phyloP scores from a whole-genome alignment of 2,329 filamentous ascomycete species.

The Aspergillus fructus region DNA sequence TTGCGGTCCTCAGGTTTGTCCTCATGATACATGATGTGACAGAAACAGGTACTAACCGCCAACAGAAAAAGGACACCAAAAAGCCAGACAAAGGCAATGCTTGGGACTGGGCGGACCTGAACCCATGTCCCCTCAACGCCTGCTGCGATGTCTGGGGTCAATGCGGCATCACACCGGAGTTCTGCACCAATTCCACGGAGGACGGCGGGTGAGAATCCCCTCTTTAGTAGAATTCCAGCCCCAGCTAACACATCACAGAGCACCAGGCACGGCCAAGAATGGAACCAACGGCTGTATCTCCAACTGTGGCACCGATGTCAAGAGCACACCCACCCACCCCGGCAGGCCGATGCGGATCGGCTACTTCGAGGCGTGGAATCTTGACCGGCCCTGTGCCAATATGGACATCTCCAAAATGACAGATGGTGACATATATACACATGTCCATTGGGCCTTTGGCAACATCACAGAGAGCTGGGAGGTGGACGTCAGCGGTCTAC shows the following conservation, averaged over 20 bases:
- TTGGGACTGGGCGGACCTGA: constrained; percentile 36
- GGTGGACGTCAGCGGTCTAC: not conserved
- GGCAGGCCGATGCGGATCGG: constrained; percentile 23
- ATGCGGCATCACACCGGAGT: constrained; percentile 47
- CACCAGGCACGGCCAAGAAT: constrained; percentile 36
- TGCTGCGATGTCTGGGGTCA: constrained; percentile 48
- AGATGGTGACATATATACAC: constrained; percentile 22
- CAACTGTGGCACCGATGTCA: constrained; percentile 43
- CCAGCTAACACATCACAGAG: constrained; percentile 12
- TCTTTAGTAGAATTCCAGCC: too few species aligned
- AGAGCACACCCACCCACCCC: constrained; percentile 13
- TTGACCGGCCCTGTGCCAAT: constrained; percentile 31
- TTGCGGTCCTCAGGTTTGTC: constrained; percentile 45
- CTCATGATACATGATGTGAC: too few species aligned
- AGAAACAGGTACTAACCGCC: too few species aligned
- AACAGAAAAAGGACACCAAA: constrained; percentile 37
- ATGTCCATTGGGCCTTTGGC: constrained; percentile 42
- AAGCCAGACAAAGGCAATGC: constrained; percentile 25
- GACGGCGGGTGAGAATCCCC: not conserved
- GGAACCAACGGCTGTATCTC: constrained; percentile 41
- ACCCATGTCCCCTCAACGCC: constrained; percentile 47
- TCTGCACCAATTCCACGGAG: constrained; percentile 34
- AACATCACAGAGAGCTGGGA: constrained; percentile 32
- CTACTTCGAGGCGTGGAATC: constrained; percentile 36
- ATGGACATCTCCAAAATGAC: constrained; percentile 19